Evolutionary conservation across 1,284 basidiomycete species (phyloP).

Genomic region (Thecaphora frezii): DNA sequence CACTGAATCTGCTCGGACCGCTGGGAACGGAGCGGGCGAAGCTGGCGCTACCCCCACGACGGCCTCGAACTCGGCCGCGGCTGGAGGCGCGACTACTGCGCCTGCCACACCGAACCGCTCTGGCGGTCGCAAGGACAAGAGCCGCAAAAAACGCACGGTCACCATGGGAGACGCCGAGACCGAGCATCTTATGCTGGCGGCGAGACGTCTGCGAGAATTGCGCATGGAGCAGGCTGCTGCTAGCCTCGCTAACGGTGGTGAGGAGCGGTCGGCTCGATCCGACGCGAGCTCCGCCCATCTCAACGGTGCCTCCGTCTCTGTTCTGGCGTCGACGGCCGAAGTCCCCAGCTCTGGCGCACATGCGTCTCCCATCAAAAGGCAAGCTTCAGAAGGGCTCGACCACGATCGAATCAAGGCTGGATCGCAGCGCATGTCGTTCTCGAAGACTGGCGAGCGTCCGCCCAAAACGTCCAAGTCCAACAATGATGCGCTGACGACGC

Average conservation of each 20-base stretch:
- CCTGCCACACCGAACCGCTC: constrained; percentile 39
- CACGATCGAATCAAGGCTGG: constrained; percentile 6
- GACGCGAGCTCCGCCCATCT: neutral
- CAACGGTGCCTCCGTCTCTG: constrained; percentile 3
- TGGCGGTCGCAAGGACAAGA: constrained; percentile 31
- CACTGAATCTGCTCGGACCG: constrained; percentile 4
- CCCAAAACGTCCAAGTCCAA: constrained; percentile 29
- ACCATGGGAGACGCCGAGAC: constrained; percentile 61
- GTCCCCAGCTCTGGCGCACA: constrained; percentile 11
- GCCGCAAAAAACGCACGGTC: constrained; percentile 32
- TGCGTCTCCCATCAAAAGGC: constrained; percentile 32
- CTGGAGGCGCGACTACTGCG: neutral
- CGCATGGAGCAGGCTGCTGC: constrained; percentile 31
- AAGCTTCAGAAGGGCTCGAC: constrained; percentile 34
- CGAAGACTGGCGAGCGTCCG: constrained; percentile 23
- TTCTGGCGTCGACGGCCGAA: constrained; percentile 24
- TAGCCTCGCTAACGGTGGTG: neutral
- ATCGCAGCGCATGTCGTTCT: constrained; percentile 24
- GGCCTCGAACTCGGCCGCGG: neutral
- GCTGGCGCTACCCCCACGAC: constrained; percentile 16
- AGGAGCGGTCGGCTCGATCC: no score
- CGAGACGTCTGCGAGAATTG: constrained; percentile 50
- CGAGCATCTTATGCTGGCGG: constrained; percentile 60
- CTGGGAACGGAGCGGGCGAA: neutral
- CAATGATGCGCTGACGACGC: constrained; percentile 22